Conservation (phyloP, 2,329 filamentous ascomycete species). For the Paecilomyces sp. region DNA sequence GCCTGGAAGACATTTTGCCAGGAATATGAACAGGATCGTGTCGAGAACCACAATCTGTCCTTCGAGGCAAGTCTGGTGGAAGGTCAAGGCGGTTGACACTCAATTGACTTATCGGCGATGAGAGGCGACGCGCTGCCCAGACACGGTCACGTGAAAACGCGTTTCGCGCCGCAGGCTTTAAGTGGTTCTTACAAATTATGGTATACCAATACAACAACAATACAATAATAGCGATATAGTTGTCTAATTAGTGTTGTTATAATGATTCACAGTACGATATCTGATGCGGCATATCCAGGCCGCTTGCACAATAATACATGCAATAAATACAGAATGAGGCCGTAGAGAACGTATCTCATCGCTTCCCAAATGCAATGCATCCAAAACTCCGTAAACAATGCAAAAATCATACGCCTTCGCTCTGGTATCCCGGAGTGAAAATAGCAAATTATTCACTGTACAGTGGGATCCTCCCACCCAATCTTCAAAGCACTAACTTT, state of each 20-base stretch:
- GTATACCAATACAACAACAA: background rate
- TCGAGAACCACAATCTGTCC: background rate
- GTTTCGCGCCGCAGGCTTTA: conserved; percentile 18
- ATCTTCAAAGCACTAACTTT: conserved; percentile 23
- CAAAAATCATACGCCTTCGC: background rate
- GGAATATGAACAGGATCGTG: conserved; percentile 5
- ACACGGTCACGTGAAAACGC: conserved; percentile 27
- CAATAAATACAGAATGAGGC: background rate
- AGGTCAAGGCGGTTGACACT: background rate
- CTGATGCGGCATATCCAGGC: background rate
- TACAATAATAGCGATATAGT: background rate
- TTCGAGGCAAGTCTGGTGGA: background rate
- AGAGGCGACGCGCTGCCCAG: conserved; percentile 15
- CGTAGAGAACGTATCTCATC: background rate
- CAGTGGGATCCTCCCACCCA: conserved; percentile 12
- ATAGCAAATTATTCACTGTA: background rate
- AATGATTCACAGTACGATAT: background rate
- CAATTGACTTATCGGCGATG: conserved; percentile 2
- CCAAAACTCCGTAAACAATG: conserved; percentile 1
- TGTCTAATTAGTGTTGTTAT: background rate
- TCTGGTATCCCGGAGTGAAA: background rate
- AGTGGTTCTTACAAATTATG: conserved; percentile 3
- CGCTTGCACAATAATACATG: background rate
- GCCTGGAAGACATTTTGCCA: conserved; percentile 59
- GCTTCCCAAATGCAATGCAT: background rate